phyloP scores from a whole-genome alignment of 805 yeast genomes.

The Kazachstania viticola region DNA sequence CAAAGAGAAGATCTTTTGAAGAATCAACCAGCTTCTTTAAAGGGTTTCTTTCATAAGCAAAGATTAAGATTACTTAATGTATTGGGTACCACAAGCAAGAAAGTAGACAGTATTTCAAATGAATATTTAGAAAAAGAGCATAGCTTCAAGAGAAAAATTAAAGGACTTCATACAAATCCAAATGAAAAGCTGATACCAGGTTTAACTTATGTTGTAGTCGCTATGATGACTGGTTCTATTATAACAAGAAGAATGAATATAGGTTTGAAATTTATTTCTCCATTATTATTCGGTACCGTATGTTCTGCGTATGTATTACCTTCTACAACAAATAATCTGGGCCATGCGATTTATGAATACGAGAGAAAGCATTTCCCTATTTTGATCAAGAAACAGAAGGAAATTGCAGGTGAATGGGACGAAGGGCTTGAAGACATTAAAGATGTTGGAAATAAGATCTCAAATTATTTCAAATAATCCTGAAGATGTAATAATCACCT shows the following conservation, averaged over 20 bases:
- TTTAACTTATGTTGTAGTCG: conserved; percentile 41
- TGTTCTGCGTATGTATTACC: conserved; percentile 50
- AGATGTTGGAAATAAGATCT: too few species aligned
- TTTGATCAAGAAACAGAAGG: conserved; percentile 17
- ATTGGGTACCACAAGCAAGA: conserved; percentile 2
- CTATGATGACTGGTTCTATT: conserved; percentile 48
- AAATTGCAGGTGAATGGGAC: conserved; percentile 4
- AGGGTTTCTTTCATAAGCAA: conserved; percentile 7
- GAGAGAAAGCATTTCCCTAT: conserved; percentile 31
- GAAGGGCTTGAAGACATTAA: conserved; percentile 5
- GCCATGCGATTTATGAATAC: conserved; percentile 34
- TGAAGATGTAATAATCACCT: too few species aligned
- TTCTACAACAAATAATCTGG: conserved; percentile 40
- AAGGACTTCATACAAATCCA: conserved; percentile 40
- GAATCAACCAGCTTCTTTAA: conserved; percentile 12
- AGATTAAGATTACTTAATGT: conserved; percentile 8
- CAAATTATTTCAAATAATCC: too few species aligned
- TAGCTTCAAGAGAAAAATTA: conserved; percentile 38
- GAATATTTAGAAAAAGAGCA: conserved; percentile 39
- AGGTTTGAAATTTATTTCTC: conserved; percentile 36
- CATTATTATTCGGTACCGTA: conserved; percentile 38
- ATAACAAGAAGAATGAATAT: conserved; percentile 43
- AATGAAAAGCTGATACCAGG: conserved; percentile 49
- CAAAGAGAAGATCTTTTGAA: conserved; percentile 1
- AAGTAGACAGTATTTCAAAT: conserved; percentile 33